These are phyloP conservation scores for Xerophyta viscosa DNA, from an alignment of 106 monocot species.

Conservation along the genomic window DNA sequence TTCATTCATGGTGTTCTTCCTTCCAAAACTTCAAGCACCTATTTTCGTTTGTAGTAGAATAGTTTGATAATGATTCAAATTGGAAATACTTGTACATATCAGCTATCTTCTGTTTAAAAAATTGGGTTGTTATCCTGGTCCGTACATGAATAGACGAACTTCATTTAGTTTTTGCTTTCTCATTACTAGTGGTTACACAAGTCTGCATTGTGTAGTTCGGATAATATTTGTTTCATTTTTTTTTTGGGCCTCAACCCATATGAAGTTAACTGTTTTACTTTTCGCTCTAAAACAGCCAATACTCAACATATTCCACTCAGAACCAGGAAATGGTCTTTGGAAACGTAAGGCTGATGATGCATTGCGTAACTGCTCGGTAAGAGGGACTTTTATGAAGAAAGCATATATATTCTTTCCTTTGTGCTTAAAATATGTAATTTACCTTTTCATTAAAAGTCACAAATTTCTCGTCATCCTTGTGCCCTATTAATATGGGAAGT, in stretches of 20 bases:
- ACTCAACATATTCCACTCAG: conserved; percentile 89
- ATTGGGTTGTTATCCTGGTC: too few relatives aligned
- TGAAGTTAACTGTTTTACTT: neutral
- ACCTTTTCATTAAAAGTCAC: neutral
- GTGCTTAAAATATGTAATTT: neutral
- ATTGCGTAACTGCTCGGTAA: conserved; percentile 81
- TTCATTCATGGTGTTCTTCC: too few relatives aligned
- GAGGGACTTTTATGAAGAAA: neutral
- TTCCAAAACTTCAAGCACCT: too few relatives aligned
- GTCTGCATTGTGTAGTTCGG: too few relatives aligned
- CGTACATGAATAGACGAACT: too few relatives aligned
- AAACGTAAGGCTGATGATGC: conserved; percentile 81
- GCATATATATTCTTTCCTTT: neutral
- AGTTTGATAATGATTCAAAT: too few relatives aligned
- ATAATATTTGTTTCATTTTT: neutral
- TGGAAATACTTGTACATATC: too few relatives aligned
- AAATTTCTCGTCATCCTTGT: neutral
- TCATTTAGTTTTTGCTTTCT: too few relatives aligned
- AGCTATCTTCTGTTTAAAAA: too few relatives aligned
- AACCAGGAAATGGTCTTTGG: conserved; percentile 95
- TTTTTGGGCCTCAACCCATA: neutral
- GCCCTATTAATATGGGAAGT: neutral
- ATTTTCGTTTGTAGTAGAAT: too few relatives aligned
- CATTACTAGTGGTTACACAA: neutral
- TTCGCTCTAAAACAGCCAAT: conserved; percentile 55